These are phyloP conservation scores for Carex scoparia DNA, from an alignment of 176 grass and related monocot species.

Conservation along the genomic window DNA sequence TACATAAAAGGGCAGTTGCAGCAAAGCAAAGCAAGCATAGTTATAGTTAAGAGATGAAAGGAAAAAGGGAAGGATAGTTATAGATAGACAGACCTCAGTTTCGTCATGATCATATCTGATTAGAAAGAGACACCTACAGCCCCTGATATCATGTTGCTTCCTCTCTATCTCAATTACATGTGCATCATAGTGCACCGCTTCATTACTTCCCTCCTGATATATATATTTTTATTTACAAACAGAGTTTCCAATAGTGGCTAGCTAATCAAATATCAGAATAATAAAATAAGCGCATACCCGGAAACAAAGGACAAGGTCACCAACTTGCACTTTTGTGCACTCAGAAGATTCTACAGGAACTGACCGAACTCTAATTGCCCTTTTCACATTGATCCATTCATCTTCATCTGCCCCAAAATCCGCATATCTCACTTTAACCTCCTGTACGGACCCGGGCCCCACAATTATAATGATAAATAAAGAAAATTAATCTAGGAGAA, in stretches of 20 bases:
- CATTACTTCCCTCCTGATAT: slow-evolving; percentile 35
- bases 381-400: slow-evolving; percentile 51
- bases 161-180: slow-evolving; percentile 40
- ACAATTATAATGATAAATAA: neutral
- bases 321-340: slow-evolving; percentile 31
- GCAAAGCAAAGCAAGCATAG: neutral
- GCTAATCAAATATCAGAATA: neutral
- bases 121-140: slow-evolving; percentile 45
- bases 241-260: neutral
- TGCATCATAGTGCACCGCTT: slow-evolving; percentile 43
- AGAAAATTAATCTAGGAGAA: slow-evolving; percentile 3
- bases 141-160: slow-evolving; percentile 49
- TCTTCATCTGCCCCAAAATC: slow-evolving; percentile 48
- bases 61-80: neutral
- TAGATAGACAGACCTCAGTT: slow-evolving; percentile 28
- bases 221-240: slow-evolving; percentile 3
- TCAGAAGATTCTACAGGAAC: slow-evolving; percentile 45
- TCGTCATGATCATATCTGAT: slow-evolving; percentile 43
- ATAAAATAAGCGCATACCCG: slow-evolving; percentile 20
- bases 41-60: neutral
- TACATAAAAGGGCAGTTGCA: neutral
- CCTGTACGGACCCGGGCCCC: neutral
- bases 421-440: slow-evolving; percentile 47
- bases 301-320: slow-evolving; percentile 50
- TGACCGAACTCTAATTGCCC: slow-evolving; percentile 34